Conservation (phyloP, 371 early-diverging fungal species). For the Mortierella sp. region DNA sequence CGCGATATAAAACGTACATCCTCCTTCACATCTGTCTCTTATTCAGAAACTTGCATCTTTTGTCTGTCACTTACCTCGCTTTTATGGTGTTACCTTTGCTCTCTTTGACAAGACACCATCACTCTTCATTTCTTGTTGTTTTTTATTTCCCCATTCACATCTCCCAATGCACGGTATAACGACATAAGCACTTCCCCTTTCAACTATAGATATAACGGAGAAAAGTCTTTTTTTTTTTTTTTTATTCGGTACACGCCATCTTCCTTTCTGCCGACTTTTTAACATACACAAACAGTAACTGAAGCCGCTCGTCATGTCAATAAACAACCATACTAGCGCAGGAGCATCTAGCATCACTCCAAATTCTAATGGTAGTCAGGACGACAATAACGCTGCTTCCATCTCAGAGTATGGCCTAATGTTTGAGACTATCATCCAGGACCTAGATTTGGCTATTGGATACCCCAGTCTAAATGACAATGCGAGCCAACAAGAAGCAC, state of each 20-base stretch:
- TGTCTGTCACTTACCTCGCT: too few species aligned
- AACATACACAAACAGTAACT: neutral
- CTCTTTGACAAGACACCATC: neutral
- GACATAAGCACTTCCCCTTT: too few species aligned
- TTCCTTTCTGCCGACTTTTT: neutral
- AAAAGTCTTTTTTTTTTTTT: too few species aligned
- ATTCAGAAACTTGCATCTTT: neutral
- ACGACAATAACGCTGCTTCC: neutral
- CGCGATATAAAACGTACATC: too few species aligned
- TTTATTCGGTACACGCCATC: too few species aligned
- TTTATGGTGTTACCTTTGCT: neutral
- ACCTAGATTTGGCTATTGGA: neutral
- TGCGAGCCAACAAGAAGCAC: neutral
- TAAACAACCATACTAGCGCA: neutral
- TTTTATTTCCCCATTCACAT: too few species aligned
- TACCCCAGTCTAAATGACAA: neutral
- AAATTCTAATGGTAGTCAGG: neutral
- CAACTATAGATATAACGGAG: too few species aligned
- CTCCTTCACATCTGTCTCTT: neutral
- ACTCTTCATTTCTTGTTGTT: too few species aligned
- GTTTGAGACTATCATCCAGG: conserved; percentile 36
- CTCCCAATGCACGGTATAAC: too few species aligned
- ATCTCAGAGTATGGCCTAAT: neutral
- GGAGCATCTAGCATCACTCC: neutral
- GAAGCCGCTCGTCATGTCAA: neutral